Base-by-base conservation (phyloP, 176 grass and related monocot species). In the Zoysia pacifica region DNA sequence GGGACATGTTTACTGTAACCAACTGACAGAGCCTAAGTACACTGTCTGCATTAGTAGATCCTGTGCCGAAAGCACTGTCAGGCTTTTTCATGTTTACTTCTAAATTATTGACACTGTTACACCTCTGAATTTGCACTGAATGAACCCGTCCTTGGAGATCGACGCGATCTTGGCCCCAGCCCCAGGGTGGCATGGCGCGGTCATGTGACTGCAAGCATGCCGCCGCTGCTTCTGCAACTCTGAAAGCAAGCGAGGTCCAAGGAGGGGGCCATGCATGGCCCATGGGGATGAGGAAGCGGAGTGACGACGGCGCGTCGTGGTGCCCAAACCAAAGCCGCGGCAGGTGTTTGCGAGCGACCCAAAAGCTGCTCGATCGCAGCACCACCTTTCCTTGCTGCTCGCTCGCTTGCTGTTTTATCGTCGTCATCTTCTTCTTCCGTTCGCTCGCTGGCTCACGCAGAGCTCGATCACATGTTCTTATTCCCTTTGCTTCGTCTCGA, bases 401-500 rank as follows among this genome's bases (percentile, higher is more conserved):
- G 28, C 28, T 28, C 28, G 28, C 28, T 28, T 28, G 28, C 62
- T 6, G 48, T 63, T 73, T 77, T 72, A 69, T 58, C 48, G 28
- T 28, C 0, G 63, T 68, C 49, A 51, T 28, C 28, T 28, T 28
- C 28, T 28, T 56, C 81, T 66, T 46, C 45, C 39, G 1, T 40
- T 15, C 48, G 12, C 66, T 46, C n/a, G 4, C 28, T 28, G 28
- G 28, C 28, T 28, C 9, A 13, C 9, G 9, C 36, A 28, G 28
- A 28, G 28, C 28, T 28, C n/a, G 36, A 65, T 87, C 53, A 56
- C 16, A 59, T 90, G 65, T 83, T 67, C 76, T 67, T 91, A 89
- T 94, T 87, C 89, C 76, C 69, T 91, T 87, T 94, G 89, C 80
- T 89, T 86, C 87, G 54, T 87, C 77, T 80, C 87, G 15, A 47